A percentile compares a stretch with the other conserved stretches of the same genome.
Evolutionary conservation across 1,284 basidiomycete species (phyloP).

Genomic region (Ustanciosporium gigantosporum): DNA sequence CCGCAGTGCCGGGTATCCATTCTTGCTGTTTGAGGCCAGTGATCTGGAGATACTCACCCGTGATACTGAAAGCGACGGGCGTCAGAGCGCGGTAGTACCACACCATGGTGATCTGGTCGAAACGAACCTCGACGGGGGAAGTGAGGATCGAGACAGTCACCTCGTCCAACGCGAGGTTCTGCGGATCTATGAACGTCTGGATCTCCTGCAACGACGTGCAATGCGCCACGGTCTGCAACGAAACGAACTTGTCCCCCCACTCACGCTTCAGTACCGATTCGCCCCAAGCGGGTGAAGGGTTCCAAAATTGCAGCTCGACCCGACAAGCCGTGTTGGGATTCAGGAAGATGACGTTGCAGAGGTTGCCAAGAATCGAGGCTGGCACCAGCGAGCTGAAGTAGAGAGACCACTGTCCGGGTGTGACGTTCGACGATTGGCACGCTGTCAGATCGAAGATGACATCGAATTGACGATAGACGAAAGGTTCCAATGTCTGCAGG

Average conservation of each 20-base stretch:
- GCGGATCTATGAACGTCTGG: slow-evolving; percentile 45
- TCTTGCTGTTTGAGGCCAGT: slow-evolving; percentile 48
- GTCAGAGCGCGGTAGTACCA: slow-evolving; percentile 55
- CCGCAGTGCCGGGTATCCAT: slow-evolving; percentile 26
- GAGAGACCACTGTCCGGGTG: slow-evolving; percentile 49
- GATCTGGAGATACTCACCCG: slow-evolving; percentile 54
- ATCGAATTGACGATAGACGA: slow-evolving; percentile 39
- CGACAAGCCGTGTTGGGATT: slow-evolving; percentile 47
- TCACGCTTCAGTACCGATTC: slow-evolving; percentile 25
- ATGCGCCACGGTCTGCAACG: slow-evolving; percentile 25
- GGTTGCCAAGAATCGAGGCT: slow-evolving; percentile 32
- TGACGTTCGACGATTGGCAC: slow-evolving; percentile 33
- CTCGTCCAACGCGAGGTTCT: slow-evolving; percentile 45
- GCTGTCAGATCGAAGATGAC: slow-evolving; percentile 47
- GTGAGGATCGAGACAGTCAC: slow-evolving; percentile 36
- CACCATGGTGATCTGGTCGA: slow-evolving; percentile 52
- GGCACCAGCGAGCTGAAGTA: slow-evolving; percentile 51
- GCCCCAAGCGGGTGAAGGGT: slow-evolving; percentile 9
- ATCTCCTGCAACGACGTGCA: slow-evolving; percentile 41
- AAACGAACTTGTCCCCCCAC: slow-evolving; percentile 17
- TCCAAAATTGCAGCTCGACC: slow-evolving; percentile 35
- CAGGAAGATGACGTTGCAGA: slow-evolving; percentile 45
- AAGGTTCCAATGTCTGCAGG: slow-evolving; percentile 40
- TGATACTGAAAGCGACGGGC: slow-evolving; percentile 50
- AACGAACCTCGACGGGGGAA: slow-evolving; percentile 33